These are phyloP conservation scores for Rhizopus microsporus DNA, from an alignment of 371 early-diverging fungal genomes.

Conservation along the genomic window DNA sequence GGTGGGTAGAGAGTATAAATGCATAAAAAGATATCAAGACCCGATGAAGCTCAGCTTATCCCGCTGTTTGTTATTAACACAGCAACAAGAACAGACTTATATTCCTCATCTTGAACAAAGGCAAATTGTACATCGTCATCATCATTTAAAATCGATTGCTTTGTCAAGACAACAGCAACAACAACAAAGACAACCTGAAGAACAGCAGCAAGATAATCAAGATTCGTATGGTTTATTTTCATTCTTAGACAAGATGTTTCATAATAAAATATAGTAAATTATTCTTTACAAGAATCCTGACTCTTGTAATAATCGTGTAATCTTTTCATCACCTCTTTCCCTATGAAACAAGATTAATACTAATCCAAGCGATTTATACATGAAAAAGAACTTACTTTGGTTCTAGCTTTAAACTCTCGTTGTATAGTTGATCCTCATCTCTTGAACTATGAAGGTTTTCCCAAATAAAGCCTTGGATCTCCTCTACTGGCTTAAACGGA, in stretches of 20 bases:
- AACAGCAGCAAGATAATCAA: not conserved
- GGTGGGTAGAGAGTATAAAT: constrained; percentile 46
- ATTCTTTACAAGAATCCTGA: constrained; percentile 75
- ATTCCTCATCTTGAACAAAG: constrained; percentile 25
- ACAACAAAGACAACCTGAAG: not conserved
- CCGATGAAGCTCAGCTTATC: constrained; percentile 43
- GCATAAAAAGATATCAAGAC: constrained; percentile 37
- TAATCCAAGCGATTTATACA: not conserved
- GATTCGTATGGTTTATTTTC: not conserved
- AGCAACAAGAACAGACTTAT: not conserved
- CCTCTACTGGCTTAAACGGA: constrained; percentile 73
- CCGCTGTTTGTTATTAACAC: constrained; percentile 23
- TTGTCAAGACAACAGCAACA: constrained; percentile 12
- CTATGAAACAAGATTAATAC: constrained; percentile 24
- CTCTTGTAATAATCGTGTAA: constrained; percentile 80
- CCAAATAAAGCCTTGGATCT: constrained; percentile 81
- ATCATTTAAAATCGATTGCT: constrained; percentile 22
- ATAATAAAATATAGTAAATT: not conserved
- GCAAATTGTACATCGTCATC: constrained; percentile 24
- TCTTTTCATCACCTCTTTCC: constrained; percentile 89
- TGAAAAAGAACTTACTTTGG: constrained; percentile 51
- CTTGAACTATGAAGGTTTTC: constrained; percentile 59
- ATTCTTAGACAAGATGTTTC: constrained; percentile 13
- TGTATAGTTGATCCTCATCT: constrained; percentile 73
- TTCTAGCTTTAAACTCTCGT: constrained; percentile 68